A percentile compares a stretch with the other conserved stretches of the same genome.
Conservation (phyloP, 2,329 filamentous ascomycete genomes). For the Fonsecaea pedrosoi region DNA sequence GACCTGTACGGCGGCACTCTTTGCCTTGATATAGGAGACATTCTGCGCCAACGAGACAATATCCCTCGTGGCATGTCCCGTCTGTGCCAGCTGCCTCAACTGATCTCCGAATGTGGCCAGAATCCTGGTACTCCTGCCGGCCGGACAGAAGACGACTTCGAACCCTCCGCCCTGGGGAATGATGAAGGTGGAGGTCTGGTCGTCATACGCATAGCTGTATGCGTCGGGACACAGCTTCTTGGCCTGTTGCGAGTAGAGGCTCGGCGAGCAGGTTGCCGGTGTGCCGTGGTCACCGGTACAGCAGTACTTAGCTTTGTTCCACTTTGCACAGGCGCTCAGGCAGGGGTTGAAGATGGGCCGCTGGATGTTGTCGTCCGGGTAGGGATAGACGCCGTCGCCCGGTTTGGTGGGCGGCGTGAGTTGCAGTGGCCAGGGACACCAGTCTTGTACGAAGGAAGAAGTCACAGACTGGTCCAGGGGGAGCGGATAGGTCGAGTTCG, state of each 20-base stretch:
- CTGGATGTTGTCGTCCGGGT: slow-evolving; percentile 75
- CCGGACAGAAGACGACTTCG: slow-evolving; percentile 78
- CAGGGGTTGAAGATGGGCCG: slow-evolving; percentile 78
- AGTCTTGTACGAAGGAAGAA: slow-evolving; percentile 64
- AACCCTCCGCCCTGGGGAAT: slow-evolving; percentile 72
- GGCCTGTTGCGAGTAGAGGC: slow-evolving; percentile 70
- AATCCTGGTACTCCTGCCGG: slow-evolving; percentile 45
- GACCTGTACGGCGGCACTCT: slow-evolving; percentile 14
- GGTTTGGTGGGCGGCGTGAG: slow-evolving; percentile 71
- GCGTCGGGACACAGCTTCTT: slow-evolving; percentile 83
- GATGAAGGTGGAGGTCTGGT: slow-evolving; percentile 64
- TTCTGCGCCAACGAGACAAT: slow-evolving; percentile 36
- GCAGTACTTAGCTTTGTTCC: slow-evolving; percentile 71
- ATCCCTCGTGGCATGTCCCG: slow-evolving; percentile 35
- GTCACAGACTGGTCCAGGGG: slow-evolving; percentile 69
- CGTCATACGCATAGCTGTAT: slow-evolving; percentile 75
- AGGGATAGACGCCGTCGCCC: slow-evolving; percentile 77
- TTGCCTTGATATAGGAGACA: slow-evolving; percentile 32
- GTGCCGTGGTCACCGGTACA: slow-evolving; percentile 73
- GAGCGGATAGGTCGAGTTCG: slow-evolving; percentile 70
- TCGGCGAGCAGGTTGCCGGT: slow-evolving; percentile 68
- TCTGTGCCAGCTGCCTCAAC: slow-evolving; percentile 38
- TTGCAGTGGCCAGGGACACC: slow-evolving; percentile 84
- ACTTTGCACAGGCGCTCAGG: slow-evolving; percentile 75
- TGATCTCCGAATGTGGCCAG: slow-evolving; percentile 39